These are phyloP conservation scores for Umbelopsis sp. DNA, from an alignment of 371 early-diverging fungal genomes.

Conservation along the genomic window DNA sequence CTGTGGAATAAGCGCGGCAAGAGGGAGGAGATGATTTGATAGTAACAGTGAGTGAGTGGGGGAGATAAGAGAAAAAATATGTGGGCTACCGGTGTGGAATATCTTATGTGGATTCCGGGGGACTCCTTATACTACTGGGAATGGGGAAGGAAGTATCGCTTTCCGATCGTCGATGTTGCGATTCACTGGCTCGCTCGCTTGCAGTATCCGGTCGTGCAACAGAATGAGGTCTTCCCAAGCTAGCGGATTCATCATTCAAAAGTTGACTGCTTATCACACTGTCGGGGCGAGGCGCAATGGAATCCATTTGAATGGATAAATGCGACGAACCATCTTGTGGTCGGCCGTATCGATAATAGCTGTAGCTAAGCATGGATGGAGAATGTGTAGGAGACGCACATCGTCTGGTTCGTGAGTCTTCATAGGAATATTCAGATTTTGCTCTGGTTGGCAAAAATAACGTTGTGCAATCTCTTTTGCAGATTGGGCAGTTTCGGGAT, in stretches of 20 bases:
- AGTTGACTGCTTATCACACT: constrained; percentile 9
- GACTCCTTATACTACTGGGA: background rate
- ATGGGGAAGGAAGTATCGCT: background rate
- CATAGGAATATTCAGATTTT: constrained; percentile 10
- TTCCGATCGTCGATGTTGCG: background rate
- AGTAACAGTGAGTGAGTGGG: too few relatives aligned
- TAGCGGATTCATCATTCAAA: constrained; percentile 1
- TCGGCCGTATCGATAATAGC: constrained; percentile 13
- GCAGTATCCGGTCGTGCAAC: constrained; percentile 7
- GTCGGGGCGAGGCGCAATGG: constrained; percentile 1
- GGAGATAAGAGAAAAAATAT: too few relatives aligned
- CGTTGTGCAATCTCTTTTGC: constrained; percentile 39
- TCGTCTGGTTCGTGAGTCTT: background rate
- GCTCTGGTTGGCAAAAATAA: constrained; percentile 11
- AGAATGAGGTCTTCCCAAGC: background rate
- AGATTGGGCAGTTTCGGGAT: constrained; percentile 46
- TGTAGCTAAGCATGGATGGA: constrained; percentile 12
- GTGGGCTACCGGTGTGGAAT: too few relatives aligned
- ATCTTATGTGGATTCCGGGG: too few relatives aligned
- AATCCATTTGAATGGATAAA: constrained; percentile 16
- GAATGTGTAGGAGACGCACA: constrained; percentile 16
- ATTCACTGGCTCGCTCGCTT: constrained; percentile 5
- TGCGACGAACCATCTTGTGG: constrained; percentile 3
- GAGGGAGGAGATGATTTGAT: too few relatives aligned
- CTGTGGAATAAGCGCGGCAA: too few relatives aligned